Evolutionary conservation across 2,329 filamentous ascomycete species (phyloP), one percentile per base, ranked within the genome.

Genomic region (Xylaria sp.): DNA sequence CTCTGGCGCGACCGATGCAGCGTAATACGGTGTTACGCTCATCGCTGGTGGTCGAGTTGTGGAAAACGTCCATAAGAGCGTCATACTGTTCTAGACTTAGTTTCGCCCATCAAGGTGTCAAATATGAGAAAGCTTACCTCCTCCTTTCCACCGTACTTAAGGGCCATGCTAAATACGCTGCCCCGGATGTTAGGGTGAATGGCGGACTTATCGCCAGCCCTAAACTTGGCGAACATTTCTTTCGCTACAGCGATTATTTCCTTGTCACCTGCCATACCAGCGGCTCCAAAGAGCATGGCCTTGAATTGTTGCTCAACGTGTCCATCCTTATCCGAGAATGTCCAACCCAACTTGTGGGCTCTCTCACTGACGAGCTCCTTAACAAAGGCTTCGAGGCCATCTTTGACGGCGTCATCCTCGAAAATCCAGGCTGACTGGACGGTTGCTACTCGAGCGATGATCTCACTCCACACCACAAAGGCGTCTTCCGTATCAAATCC

Each of bases 291-390:
- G 73, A 97, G 83, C 72, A 97, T 83, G 11, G 86, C 87, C 80
- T 97, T 97, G 82, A 96, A 95, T 73, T 97, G 92, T 74, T 96
- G 92, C 73, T 92, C 82, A 66, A 97, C 87, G 72, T 97, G 92
- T 54, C 89, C 91, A 68, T 97, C 93, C 2, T 82, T 82, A 30
- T 92, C 89, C 34, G 85, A 88, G 76, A 97, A 96, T 11, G 84
- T 78, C 93, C 93, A 97, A 60, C 93, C 93, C 50, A 95, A 77
- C 71, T 92, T 84, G 73, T 97, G 92, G 0, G 92, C 88, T 75
- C 92, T 93, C 67, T 83, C 79, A 70, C 86, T 87, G 60, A 90
- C 83, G 19, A 97, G 82, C 9, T 90, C 84, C 64, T 87, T 83
- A 72, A 95, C 88, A 81, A 97, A 96, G 11, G 84, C 81, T 76